Percentiles rank a stretch among this genome's conserved stretches.
These are phyloP conservation scores for Evansstolkia leycettana DNA, from an alignment of 495 filamentous ascomycete genomes.

Conservation along the genomic window DNA sequence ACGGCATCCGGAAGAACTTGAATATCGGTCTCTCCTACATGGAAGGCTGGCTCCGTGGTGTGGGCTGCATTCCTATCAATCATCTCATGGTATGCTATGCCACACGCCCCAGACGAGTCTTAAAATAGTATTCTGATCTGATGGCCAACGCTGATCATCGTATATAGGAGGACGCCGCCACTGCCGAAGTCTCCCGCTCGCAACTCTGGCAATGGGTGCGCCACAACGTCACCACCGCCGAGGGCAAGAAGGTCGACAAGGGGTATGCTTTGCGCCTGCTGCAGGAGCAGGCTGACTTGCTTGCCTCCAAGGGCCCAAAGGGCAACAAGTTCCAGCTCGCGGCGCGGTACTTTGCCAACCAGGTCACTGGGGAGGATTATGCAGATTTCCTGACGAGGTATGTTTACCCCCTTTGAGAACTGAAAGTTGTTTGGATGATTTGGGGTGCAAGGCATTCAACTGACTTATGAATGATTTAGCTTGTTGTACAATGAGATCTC, in stretches of 20 bases:
- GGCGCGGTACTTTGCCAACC: conserved; percentile 79
- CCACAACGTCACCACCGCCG: conserved; percentile 73
- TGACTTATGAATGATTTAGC: conserved; percentile 22
- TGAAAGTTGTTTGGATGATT: conserved; percentile 11
- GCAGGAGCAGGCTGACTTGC: conserved; percentile 69
- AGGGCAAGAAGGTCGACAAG: conserved; percentile 92
- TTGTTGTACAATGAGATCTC: conserved; percentile 96
- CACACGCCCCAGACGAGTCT: no score
- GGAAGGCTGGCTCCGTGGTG: conserved; percentile 93
- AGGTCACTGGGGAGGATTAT: conserved; percentile 95
- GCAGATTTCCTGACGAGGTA: conserved; percentile 82
- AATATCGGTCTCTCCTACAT: conserved; percentile 96
- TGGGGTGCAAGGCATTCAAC: conserved; percentile 15
- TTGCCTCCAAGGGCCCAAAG: conserved; percentile 64
- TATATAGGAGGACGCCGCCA: conserved; percentile 78
- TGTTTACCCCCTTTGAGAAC: no score
- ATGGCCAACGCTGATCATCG: no score
- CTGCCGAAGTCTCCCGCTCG: conserved; percentile 82
- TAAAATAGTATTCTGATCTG: no score
- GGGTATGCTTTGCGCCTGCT: conserved; percentile 76
- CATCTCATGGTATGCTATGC: conserved; percentile 63
- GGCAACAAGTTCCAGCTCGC: conserved; percentile 89
- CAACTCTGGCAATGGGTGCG: conserved; percentile 95
- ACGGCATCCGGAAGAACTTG: conserved; percentile 94
- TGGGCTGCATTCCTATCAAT: conserved; percentile 97